Conservation (phyloP, 441 rosid species). For the Cnidoscolus chayamansa region DNA sequence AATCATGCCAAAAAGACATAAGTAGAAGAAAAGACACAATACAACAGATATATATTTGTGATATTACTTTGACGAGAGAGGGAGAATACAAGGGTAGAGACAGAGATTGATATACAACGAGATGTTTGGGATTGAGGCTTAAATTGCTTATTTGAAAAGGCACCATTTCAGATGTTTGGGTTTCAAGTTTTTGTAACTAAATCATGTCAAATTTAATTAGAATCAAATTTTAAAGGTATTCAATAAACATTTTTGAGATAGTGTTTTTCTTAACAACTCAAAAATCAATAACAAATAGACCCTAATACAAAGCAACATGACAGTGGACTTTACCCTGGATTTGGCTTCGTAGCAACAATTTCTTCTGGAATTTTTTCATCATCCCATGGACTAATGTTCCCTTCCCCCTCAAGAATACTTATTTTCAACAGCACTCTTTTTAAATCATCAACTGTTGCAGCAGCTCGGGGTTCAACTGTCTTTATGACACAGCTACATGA, state of each 20-base stretch:
- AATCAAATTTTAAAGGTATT: too few species aligned
- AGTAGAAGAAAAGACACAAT: background rate
- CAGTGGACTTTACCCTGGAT: conserved; percentile 58
- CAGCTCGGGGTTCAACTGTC: conserved; percentile 76
- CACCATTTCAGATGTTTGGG: too few species aligned
- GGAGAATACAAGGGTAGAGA: background rate
- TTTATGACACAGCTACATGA: conserved; percentile 79
- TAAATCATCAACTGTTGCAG: conserved; percentile 65
- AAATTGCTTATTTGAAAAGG: too few species aligned
- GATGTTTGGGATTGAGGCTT: too few species aligned
- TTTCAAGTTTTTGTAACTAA: too few species aligned
- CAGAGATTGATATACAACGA: background rate
- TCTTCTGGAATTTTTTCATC: conserved; percentile 91
- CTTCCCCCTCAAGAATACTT: conserved; percentile 57
- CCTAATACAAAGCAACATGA: conserved; percentile 9
- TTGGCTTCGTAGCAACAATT: conserved; percentile 64
- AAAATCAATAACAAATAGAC: too few species aligned
- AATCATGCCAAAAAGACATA: background rate
- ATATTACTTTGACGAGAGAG: conserved; percentile 5
- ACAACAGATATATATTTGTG: background rate
- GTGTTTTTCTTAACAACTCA: too few species aligned
- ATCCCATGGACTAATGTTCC: conserved; percentile 73
- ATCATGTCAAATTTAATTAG: too few species aligned
- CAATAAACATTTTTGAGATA: too few species aligned
- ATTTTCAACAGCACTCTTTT: conserved; percentile 49